Evolutionary conservation across 805 yeast genomes (phyloP), one percentile per base, ranked within the genome.

Genomic region (Priceomyces carsonii): DNA sequence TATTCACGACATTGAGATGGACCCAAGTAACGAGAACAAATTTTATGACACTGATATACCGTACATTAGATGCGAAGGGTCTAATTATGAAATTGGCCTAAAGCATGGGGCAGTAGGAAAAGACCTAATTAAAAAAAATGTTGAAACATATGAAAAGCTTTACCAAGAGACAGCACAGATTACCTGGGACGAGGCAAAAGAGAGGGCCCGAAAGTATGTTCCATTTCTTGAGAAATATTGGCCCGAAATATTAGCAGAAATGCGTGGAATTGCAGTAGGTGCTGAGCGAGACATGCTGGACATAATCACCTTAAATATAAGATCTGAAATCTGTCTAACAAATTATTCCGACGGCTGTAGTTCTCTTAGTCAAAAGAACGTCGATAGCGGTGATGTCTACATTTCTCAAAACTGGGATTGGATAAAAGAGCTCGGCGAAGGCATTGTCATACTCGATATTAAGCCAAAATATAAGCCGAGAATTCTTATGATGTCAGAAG

Each of bases 371-470:
- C 29, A 26, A 16, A 8, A 5, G 16, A 26, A 26, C 16, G 8
- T 16, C 16, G 17, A 26, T 12, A 6, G 18, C 12, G 16, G 16
- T 12, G 29, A 26, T 14, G 29, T 26, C 16, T 26, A 12, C 5
- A 14, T 26, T 14, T 26, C 29, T 6, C 29, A 26, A n/a, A 26
- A 26, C 8, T 26, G 29, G 29, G 29, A 26, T 8, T 26, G 29
- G 29, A 18, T 26, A n/a, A 18, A 26, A n/a, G 29, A n/a, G 8
- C 29, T 26, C 10, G 17, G 29, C 16, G 10, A 16, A 16, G 29
- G 29, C 10, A 16, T 26, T 18, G 16, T 26, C 16, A 5, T 26
- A 26, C 16, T 26, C 6, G 29, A 26, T 16, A 26, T 26, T 5
- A 26, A 26, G 8, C 29, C 29, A 14, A 14, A 14, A 14, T 16